Evolutionary conservation across 306 rosid genomes (phyloP), one percentile per base, ranked within the genome.

Genomic region (Cicer judaicum): DNA sequence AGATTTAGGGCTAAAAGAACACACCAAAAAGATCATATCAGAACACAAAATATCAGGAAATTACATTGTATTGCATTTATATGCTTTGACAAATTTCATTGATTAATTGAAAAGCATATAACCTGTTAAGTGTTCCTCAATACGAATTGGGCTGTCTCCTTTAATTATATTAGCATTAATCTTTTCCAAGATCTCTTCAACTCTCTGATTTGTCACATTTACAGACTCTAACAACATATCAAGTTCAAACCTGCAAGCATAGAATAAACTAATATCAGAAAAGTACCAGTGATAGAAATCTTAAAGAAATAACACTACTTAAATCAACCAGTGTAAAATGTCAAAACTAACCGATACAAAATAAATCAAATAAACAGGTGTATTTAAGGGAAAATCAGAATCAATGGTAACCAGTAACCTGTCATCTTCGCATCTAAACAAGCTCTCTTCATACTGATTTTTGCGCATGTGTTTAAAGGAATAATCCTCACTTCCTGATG

Each of bases 401-500:
- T 72, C 42, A 73, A 43, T 10, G 64, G 65, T 49, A 64, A 60
- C 74, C 73, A 80, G 78, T 60, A 50, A 95, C 99, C 99, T 95
- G 87, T 95, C 99, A 75, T 95, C 99, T 89, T 95, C 99, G 60
- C 99, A 95, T 82, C 97, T 91, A 78, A 95, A 95, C 84, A 95
- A 83, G 76, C 97, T 92, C 84, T 95, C 99, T 83, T 95, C 99
- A 68, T 92, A 95, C 85, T 95, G 99, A 74, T 95, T 95, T 90
- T 95, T 95, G 79, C 99, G 98, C 99, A 95, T 95, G 80, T 95
- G 99, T 81, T 92, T 95, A 72, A 95, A 95, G 74, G 99, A 95
- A 84, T 95, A 95, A 77, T 95, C 99, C 85, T 95, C 99, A 52
- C 99, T 95, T 68, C 99, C 99, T 64, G 98, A 92, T 47, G 99